A percentile compares a stretch with the other conserved stretches of the same genome.
Evolutionary conservation across 2,329 filamentous ascomycete species (phyloP).

Genomic region (Colletotrichum noveboracense): DNA sequence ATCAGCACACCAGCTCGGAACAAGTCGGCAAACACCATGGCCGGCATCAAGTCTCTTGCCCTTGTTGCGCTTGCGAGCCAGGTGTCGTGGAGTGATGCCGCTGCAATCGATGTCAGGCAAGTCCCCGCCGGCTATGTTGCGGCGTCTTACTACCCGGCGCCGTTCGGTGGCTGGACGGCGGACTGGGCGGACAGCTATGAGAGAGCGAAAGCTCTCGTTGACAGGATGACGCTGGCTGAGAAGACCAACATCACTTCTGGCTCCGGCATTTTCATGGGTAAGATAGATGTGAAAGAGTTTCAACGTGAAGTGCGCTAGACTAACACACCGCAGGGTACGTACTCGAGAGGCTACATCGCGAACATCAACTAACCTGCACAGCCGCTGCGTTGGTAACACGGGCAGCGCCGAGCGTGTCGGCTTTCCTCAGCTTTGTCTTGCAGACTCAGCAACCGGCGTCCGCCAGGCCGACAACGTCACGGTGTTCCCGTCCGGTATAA

Average conservation of each 20-base stretch:
- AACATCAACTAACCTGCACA: conserved; percentile 26
- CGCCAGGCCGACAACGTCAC: conserved; percentile 77
- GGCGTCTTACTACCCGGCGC: conserved; percentile 74
- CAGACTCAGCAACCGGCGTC: conserved; percentile 75
- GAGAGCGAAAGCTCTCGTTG: conserved; percentile 72
- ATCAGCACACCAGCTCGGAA: not conserved
- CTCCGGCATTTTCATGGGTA: conserved; percentile 74
- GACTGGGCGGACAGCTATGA: conserved; percentile 74
- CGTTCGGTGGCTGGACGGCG: conserved; percentile 72
- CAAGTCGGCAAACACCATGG: not conserved
- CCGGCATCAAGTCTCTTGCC: not conserved
- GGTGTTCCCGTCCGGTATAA: conserved; percentile 81
- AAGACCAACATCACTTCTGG: conserved; percentile 81
- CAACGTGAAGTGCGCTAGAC: not conserved
- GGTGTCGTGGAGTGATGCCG: not conserved
- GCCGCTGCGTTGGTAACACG: conserved; percentile 77
- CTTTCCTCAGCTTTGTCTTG: conserved; percentile 74
- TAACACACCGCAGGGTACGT: conserved; percentile 26
- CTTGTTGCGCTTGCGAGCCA: conserved; percentile 12
- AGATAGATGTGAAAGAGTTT: conserved; percentile 23
- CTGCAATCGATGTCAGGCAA: not conserved
- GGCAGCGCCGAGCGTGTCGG: conserved; percentile 73
- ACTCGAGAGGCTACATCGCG: not conserved
- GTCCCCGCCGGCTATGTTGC: conserved; percentile 41
- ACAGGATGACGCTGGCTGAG: conserved; percentile 79